A percentile compares a stretch with the other conserved stretches of the same genome.
These are phyloP conservation scores for Pisolithus thermaeus DNA, from an alignment of 1,284 basidiomycete genomes.

Conservation along the genomic window DNA sequence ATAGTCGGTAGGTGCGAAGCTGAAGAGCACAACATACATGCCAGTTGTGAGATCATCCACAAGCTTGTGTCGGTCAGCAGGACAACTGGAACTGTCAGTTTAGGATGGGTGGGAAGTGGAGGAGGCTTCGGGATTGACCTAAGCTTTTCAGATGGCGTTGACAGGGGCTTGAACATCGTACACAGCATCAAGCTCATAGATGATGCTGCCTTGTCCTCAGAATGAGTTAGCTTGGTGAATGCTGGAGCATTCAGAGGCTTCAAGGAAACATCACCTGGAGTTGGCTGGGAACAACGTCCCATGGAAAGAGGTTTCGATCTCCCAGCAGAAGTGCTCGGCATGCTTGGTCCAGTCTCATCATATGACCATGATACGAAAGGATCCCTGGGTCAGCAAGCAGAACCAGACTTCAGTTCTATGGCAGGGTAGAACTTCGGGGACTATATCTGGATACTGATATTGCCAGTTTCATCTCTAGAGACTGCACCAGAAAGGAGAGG, in stretches of 20 bases:
- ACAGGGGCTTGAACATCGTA: constrained; percentile 4
- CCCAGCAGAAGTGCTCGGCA: constrained; percentile 3
- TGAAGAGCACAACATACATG: constrained; percentile 27
- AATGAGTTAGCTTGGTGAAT: background rate
- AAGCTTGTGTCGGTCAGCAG: constrained; percentile 18
- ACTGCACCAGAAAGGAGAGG: too few relatives aligned
- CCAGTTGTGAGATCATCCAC: constrained; percentile 19
- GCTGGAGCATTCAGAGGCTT: constrained; percentile 15
- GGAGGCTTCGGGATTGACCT: constrained; percentile 25
- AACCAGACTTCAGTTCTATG: background rate
- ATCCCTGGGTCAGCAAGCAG: constrained; percentile 13
- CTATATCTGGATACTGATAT: too few relatives aligned
- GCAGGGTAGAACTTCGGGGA: too few relatives aligned
- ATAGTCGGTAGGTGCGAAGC: constrained; percentile 14
- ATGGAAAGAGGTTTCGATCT: constrained; percentile 5
- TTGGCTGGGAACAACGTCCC: constrained; percentile 2
- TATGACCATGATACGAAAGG: constrained; percentile 14
- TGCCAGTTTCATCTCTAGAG: too few relatives aligned
- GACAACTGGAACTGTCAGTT: constrained; percentile 16
- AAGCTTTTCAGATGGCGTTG: constrained; percentile 12
- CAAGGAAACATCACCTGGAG: constrained; percentile 7
- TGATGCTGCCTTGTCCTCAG: background rate
- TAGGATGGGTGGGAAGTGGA: constrained; percentile 14
- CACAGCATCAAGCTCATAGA: constrained; percentile 1
- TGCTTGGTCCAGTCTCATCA: constrained; percentile 12